Base-by-base conservation (phyloP, 768 basidiomycete species). In the Tubosaeta sp. region DNA sequence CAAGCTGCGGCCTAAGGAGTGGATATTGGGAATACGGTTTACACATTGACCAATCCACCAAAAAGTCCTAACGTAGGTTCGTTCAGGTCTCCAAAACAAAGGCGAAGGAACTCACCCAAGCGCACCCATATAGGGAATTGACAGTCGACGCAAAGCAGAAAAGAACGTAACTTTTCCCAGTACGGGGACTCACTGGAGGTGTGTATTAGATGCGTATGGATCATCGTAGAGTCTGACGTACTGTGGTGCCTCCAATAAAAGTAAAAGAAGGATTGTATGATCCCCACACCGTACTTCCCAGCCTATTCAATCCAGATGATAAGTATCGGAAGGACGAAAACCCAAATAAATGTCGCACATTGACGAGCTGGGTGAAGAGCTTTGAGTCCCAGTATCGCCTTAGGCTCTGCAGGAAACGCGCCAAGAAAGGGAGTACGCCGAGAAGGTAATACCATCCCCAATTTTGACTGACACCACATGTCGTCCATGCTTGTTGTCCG, bases 1-100 rank as follows among this genome's bases (percentile, higher is more conserved):
- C 71, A 29, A 95, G 69, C 32, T 94, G 89, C 4, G 73, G 67
- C 16, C 96, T 82, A 3, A 98, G 76, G 35, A 90, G 71, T 18
- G 71, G 78, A 55, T 87, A 74, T 53, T 59, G 72, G 8, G 75
- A 72, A 51, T 73, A 82, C 4, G 77, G 73, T 50, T 80, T 76
- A 38, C 92, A 71, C 39, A 98, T 64, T 2, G 88, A 90, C 95
- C 95, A 97, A 66, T 98, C 95, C 82, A 94, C 88, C 10, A 86
- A 62, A 29, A 92, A 66, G 59, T 96, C 93, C 92, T 90, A 56
- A 48, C 35, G 34, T n/a, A 48, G 29, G 49, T 32, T 21, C 39
- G 32, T 35, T 14, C 25, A 40, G 6, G 22, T 24, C 19, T 9
- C 39, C n/a, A 9, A 29, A 34, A 40, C 10, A 22, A 35, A 13